Evolutionary conservation across 331 rosid species (phyloP), one percentile per base, ranked within the genome.

Genomic region (Ulmus americana): DNA sequence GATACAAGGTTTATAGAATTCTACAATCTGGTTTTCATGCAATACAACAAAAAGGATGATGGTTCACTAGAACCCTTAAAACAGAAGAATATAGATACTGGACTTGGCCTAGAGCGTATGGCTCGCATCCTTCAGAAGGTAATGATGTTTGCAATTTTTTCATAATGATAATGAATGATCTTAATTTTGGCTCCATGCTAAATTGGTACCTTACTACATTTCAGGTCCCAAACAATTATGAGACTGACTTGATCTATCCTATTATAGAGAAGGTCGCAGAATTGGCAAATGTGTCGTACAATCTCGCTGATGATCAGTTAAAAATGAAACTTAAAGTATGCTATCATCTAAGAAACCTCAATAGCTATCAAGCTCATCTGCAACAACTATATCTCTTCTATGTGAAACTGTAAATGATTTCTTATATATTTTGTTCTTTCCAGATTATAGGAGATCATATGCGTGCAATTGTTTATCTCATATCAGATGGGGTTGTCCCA

Each of bases 61-160:
- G 88, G 90, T 63, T 86, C 92, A 3, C 92, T 86, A 39, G 96
- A 88, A 73, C 88, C 97, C 67, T 84, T 91, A 55, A 88, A 88
- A 72, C 95, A 91, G 76, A 91, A 84, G 85, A 86, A 86, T 69
- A 91, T 91, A 67, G 97, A 91, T 71, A 91, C 95, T 28, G 97
- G 97, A 54, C 95, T 91, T 59, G 97, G 97, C 69, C 82, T 91
- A 51, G 97, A 91, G 83, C 96, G 95, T 47, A 54, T 88, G 92
- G 96, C 97, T 70, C 78, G 94, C 57, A 88, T 88, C 72, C 97
- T 91, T 69, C 96, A 88, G 77, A 83, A 91, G 90, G 95, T 91
- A 69, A 64, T 56, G 53, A 40, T 69, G 16, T 22, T 69, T 73
- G 48, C 55, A 43, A 54, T 65, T 51, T 64, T 53, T 67, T 41